A percentile compares a stretch with the other conserved stretches of the same genome.
Evolutionary conservation across 129 eudicot genomes (phyloP).

Genomic region (Flaveria ramosissima): DNA sequence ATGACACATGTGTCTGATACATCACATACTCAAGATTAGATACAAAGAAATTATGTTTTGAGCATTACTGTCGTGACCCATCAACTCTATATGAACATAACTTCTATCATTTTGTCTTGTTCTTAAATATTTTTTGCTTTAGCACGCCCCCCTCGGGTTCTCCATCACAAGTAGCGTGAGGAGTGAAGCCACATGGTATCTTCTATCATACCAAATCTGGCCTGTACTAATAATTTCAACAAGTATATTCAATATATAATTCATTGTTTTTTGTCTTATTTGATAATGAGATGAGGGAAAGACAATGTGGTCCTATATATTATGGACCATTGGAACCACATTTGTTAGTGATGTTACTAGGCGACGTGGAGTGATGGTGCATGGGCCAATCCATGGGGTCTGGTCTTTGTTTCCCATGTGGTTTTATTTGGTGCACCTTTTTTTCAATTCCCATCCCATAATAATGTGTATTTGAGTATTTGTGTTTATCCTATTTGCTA

Average conservation of each 20-base stretch:
- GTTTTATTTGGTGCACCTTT: neutral
- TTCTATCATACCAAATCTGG: neutral
- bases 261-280: conserved; percentile 18
- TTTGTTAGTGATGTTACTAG: conserved; percentile 27
- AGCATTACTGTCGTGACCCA: neutral
- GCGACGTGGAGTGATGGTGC: conserved; percentile 27
- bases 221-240: neutral
- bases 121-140: too few species aligned
- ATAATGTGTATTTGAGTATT: conserved; percentile 21
- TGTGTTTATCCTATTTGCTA: conserved; percentile 2
- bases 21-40: neutral
- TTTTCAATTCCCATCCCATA: conserved; percentile 1
- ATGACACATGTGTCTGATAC: neutral
- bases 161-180: neutral
- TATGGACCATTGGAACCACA: conserved; percentile 38
- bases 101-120: neutral
- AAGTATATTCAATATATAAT: neutral
- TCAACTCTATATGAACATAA: conserved; percentile 15
- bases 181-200: neutral
- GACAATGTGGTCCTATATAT: conserved; percentile 33
- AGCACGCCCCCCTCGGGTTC: neutral
- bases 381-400: conserved; percentile 33
- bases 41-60: conserved; percentile 11
- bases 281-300: conserved; percentile 18
- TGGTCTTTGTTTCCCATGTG: conserved; percentile 16